Evolutionary conservation across 192 early-diverging fungal species (phyloP), one percentile per base, ranked within the genome.

Genomic region (Coemansia sp.): DNA sequence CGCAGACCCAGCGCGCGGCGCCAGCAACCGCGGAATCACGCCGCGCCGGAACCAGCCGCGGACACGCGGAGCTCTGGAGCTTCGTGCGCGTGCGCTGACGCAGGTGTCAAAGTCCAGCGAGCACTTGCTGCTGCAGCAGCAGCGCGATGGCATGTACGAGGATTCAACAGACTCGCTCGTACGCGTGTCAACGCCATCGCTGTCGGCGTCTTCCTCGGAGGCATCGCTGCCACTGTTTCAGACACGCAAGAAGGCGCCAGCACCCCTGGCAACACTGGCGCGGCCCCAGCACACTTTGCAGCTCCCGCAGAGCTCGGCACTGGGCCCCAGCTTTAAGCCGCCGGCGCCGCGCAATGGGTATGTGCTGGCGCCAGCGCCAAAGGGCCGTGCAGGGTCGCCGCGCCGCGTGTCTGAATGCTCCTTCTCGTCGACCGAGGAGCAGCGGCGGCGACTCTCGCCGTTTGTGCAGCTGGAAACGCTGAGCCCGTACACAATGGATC

Each of bases 141-240:
- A n/a, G n/a, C n/a, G n/a, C n/a, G n/a, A 63, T 11, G 62, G 22
- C n/a, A 54, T 47, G 14, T 78, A 71, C 19, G 65, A 58, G 2
- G 75, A 67, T 16, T 78, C 74, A 22, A 67, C 65, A 27, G 76
- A 78, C 42, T 78, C 76, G 60, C 76, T 78, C 23, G 69, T 78
- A 23, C 69, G 64, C 35, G 46, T 78, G 14, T 46, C 65, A 22
- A 71, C 76, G 44, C 76, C 76, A 33, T 67, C 76, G 54, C 65
- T 78, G 21, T 78, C 76, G 10, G 65, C 69, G 18, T 72, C 76
- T 46, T 78, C 76, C 21, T 78, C 76, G 2, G 76, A 71, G 60
- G 69, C 62, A 22, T 78, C 75, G 60, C 64, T 78, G 52, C 64
- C 75, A 38, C 69, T 67, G 10, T 57, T 52, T 14, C 56, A 59